Conservation (phyloP, 2,329 filamentous ascomycete species). For the Diaporthe australafricana region DNA sequence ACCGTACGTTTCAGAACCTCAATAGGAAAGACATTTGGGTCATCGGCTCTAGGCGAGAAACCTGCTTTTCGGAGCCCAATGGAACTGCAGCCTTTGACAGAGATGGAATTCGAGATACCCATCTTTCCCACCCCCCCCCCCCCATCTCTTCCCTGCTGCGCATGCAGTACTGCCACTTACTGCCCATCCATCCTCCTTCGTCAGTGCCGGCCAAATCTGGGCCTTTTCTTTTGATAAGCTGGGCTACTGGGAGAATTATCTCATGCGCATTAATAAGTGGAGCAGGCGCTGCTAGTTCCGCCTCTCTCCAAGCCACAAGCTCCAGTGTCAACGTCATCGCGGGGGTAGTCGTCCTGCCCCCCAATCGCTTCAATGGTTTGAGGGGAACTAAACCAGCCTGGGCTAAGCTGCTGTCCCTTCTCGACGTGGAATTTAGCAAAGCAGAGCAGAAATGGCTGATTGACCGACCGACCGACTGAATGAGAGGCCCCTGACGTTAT, state of each 20-base stretch:
- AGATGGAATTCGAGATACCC: conserved; percentile 23
- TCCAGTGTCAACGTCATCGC: conserved; percentile 30
- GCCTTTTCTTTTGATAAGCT: neutral
- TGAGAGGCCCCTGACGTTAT: neutral
- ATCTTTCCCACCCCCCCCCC: neutral
- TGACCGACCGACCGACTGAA: neutral
- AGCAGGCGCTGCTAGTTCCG: conserved; percentile 7
- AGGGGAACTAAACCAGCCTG: conserved; percentile 11
- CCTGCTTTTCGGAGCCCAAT: conserved; percentile 28
- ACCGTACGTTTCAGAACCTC: conserved; percentile 35
- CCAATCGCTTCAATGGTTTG: neutral
- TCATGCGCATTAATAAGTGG: conserved; percentile 16
- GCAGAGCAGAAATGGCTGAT: neutral
- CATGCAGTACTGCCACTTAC: conserved; percentile 4
- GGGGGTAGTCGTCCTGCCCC: conserved; percentile 24
- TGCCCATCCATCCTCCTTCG: neutral
- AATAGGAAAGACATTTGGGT: conserved; percentile 24
- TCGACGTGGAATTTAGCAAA: neutral
- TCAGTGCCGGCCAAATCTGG: neutral
- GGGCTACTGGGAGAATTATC: neutral
- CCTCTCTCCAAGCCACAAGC: conserved; percentile 12
- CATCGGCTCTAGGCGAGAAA: conserved; percentile 28
- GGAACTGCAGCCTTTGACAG: neutral
- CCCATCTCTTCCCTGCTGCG: neutral
- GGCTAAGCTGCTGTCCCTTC: neutral